Percentiles rank a stretch among this genome's conserved stretches.
phyloP scores from a whole-genome alignment of 2,329 filamentous ascomycete species.

The Verticillium nonalfalfae region DNA sequence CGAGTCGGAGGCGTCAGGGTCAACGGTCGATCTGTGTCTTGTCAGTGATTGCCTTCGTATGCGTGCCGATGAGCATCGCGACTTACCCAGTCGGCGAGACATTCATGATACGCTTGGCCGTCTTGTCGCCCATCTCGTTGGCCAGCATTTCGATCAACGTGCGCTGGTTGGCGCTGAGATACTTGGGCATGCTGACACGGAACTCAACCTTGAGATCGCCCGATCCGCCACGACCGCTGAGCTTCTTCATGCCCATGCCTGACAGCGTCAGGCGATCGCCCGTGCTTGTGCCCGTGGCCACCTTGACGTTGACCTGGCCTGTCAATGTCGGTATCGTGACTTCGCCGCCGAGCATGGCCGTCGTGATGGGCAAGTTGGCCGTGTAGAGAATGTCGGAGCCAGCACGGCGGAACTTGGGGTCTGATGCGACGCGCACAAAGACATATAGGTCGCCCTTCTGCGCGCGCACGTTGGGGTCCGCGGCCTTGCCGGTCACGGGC shows the following conservation, averaged over 20 bases:
- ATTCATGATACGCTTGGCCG: slow-evolving; percentile 89
- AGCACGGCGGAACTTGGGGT: slow-evolving; percentile 80
- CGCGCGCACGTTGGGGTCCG: slow-evolving; percentile 56
- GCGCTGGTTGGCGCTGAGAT: slow-evolving; percentile 82
- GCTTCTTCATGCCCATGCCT: slow-evolving; percentile 90
- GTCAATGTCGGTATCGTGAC: slow-evolving; percentile 86
- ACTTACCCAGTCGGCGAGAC: slow-evolving; percentile 49
- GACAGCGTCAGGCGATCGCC: slow-evolving; percentile 85
- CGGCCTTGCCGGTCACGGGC: slow-evolving; percentile 65
- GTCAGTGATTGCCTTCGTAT: slow-evolving; percentile 2
- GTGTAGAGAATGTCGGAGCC: slow-evolving; percentile 93
- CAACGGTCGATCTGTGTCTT: slow-evolving; percentile 4
- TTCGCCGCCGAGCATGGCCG: slow-evolving; percentile 85
- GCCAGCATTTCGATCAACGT: slow-evolving; percentile 93
- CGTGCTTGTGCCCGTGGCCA: slow-evolving; percentile 84
- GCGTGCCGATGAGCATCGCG: background rate
- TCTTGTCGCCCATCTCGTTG: slow-evolving; percentile 91
- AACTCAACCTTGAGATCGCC: slow-evolving; percentile 93
- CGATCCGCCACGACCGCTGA: slow-evolving; percentile 59
- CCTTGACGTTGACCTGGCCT: slow-evolving; percentile 82
- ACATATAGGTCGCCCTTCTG: slow-evolving; percentile 86
- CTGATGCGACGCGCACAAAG: slow-evolving; percentile 80
- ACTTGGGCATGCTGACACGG: slow-evolving; percentile 92
- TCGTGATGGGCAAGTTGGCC: slow-evolving; percentile 84
- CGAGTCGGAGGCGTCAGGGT: slow-evolving; percentile 28